Percentiles rank a stretch among this genome's conserved stretches.
phyloP scores from a whole-genome alignment of 176 grass and related monocot genomes.

The Echinochloa phyllopogon region DNA sequence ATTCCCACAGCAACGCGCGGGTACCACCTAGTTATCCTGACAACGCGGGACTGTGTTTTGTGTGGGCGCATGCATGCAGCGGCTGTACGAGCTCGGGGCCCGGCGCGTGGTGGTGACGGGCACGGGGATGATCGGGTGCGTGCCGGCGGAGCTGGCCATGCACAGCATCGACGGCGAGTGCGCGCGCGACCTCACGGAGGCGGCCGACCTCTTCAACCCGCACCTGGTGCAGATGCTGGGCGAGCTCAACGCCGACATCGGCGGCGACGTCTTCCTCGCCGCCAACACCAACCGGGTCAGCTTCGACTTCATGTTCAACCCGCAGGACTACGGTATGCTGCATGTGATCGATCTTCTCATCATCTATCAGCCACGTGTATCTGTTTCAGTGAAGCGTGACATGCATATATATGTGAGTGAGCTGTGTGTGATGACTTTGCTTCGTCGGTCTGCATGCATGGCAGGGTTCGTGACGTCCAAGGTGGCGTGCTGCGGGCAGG shows the following conservation, averaged over 20 bases:
- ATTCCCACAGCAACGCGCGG: too few species aligned
- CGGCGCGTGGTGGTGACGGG: constrained; percentile 86
- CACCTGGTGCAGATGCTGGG: constrained; percentile 56
- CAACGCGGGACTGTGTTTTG: too few species aligned
- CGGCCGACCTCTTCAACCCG: constrained; percentile 87
- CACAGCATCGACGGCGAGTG: constrained; percentile 72
- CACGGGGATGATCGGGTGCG: constrained; percentile 92
- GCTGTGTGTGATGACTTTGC: too few species aligned
- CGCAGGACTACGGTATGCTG: constrained; percentile 84
- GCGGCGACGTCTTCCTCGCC: constrained; percentile 63
- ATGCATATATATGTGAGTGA: too few species aligned
- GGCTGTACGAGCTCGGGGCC: constrained; percentile 71
- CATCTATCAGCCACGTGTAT: too few species aligned
- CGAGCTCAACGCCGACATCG: constrained; percentile 62
- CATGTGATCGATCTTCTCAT: too few species aligned
- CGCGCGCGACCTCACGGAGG: constrained; percentile 66
- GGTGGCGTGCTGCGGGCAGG: constrained; percentile 93
- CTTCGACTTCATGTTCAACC: constrained; percentile 86
- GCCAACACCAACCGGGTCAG: constrained; percentile 75
- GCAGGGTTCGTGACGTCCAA: constrained; percentile 83
- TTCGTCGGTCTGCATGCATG: too few species aligned
- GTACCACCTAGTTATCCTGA: not conserved
- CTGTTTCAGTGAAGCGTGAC: too few species aligned
- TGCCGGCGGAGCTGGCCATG: constrained; percentile 81
- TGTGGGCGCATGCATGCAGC: constrained; percentile 35